Conservation (phyloP, 2,329 filamentous ascomycete genomes). For the Ambrosiella beaveri region DNA sequence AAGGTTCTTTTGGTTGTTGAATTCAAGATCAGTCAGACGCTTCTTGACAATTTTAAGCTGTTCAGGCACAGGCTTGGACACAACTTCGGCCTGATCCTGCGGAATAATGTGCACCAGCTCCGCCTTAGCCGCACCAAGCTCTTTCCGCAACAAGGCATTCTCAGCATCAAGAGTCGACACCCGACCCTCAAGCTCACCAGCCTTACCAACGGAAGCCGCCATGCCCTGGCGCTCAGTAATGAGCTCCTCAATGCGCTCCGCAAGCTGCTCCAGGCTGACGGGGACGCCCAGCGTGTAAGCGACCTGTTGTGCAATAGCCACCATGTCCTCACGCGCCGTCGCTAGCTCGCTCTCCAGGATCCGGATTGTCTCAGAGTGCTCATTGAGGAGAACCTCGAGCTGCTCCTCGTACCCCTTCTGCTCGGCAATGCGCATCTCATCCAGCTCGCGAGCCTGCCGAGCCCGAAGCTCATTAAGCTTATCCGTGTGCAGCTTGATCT, state of each 20-base stretch:
- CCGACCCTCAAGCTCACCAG: slow-evolving; percentile 34
- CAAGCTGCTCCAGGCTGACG: slow-evolving; percentile 50
- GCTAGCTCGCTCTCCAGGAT: slow-evolving; percentile 44
- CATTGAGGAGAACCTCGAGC: slow-evolving; percentile 38
- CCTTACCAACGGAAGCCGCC: slow-evolving; percentile 15
- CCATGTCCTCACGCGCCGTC: slow-evolving; percentile 48
- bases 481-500: slow-evolving; percentile 37
- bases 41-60: slow-evolving; percentile 46
- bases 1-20: slow-evolving; percentile 73
- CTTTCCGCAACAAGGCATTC: slow-evolving; percentile 41
- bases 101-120: slow-evolving; percentile 36
- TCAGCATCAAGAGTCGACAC: slow-evolving; percentile 38
- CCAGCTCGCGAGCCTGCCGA: slow-evolving; percentile 33
- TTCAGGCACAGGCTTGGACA: slow-evolving; percentile 32
- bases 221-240: slow-evolving; percentile 34
- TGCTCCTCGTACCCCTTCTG: slow-evolving; percentile 40
- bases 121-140: slow-evolving; percentile 44
- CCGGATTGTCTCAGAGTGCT: slow-evolving; percentile 39
- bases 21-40: slow-evolving; percentile 44
- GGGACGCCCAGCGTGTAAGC: slow-evolving; percentile 42
- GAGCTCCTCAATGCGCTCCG: slow-evolving; percentile 41
- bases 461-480: slow-evolving; percentile 31
- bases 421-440: slow-evolving; percentile 30
- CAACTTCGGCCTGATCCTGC: slow-evolving; percentile 27
- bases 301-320: slow-evolving; percentile 46